These are phyloP conservation scores for Saccharomycopsis fodiens DNA, from an alignment of 805 yeast genomes.

Conservation along the genomic window DNA sequence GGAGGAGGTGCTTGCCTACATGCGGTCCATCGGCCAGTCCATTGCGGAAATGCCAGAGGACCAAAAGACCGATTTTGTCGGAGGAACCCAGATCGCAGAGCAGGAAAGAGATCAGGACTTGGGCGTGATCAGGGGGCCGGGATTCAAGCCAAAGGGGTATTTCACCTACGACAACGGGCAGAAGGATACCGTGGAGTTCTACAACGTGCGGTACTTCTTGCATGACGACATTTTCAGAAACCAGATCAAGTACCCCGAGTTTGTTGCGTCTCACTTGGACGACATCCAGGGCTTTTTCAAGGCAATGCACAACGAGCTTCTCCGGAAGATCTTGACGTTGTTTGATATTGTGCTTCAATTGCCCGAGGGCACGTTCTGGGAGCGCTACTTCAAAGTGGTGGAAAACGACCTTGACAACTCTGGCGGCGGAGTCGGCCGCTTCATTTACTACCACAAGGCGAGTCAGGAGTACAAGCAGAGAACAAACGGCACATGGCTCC, in stretches of 20 bases:
- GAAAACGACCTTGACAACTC: conserved; percentile 28
- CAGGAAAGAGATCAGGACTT: conserved; percentile 25
- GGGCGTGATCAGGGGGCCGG: conserved; percentile 41
- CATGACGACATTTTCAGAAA: conserved; percentile 27
- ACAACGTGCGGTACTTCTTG: conserved; percentile 34
- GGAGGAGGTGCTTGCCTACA: conserved; percentile 27
- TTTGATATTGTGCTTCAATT: conserved; percentile 38
- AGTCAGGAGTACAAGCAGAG: conserved; percentile 25
- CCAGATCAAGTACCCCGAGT: conserved; percentile 30
- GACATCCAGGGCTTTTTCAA: conserved; percentile 35
- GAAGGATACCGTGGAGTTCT: conserved; percentile 36
- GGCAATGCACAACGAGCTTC: conserved; percentile 30
- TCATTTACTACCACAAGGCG: conserved; percentile 26
- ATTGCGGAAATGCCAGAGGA: conserved; percentile 35
- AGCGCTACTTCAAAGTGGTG: conserved; percentile 29
- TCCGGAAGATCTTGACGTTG: conserved; percentile 30
- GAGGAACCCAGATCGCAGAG: conserved; percentile 29
- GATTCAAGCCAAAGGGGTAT: conserved; percentile 40
- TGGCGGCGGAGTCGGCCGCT: conserved; percentile 34
- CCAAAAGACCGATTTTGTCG: conserved; percentile 33
- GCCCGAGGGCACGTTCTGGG: conserved; percentile 37
- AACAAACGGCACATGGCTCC: conserved; percentile 34
- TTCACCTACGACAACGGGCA: conserved; percentile 39
- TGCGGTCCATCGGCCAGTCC: conserved; percentile 33
- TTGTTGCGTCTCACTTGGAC: conserved; percentile 30